Base-by-base conservation (phyloP, 2,329 filamentous ascomycete species). In the Botrytis fabae region DNA sequence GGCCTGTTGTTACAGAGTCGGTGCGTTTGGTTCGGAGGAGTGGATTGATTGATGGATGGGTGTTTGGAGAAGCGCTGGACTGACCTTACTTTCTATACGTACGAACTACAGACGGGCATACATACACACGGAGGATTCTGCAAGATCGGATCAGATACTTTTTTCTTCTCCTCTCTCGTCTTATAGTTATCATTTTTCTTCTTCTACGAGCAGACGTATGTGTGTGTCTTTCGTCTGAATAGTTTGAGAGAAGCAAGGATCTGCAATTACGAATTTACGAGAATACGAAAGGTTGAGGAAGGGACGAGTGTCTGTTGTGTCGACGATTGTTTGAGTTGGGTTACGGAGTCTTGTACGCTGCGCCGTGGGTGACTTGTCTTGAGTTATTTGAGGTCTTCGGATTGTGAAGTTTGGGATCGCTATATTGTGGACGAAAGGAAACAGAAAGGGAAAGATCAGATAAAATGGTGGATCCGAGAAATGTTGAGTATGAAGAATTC, bases 401-500 rank as follows among this genome's bases (percentile, higher is more conserved):
- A 51, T 48, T 42, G 25, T 25, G 35, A 40, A 22, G 22, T 18
- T 62, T 62, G 60, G 8, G 1, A n/a, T n/a, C 5, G 14, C n/a
- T 16, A 2, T n/a, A 25, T 9, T 38, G 1, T 10, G 63, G 63
- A 51, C 32, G 44, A 51, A 20, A 63, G 32, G 60, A 62, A 4
- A n/a, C 22, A 20, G 12, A 14, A 40, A 25, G 35, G 35, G 32
- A 62, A 40, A 42, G 48, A 57, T 68, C 18, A 14, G 48, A 68
- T 57, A 57, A 68, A 18, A 68, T 68, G 65, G 18, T 48, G 38
- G 65, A 68, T 57, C 65, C 65, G 38, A 57, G 65, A 69, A 74
- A 71, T 73, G 73, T 75, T 74, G 28, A 60, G 4, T 48, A 68
- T n/a, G 48, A 68, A 61, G 59, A 32, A 9, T 46, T 9, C 44